phyloP scores from a whole-genome alignment of 202 grass and related monocot species.

The Schoenoplectus triqueter region DNA sequence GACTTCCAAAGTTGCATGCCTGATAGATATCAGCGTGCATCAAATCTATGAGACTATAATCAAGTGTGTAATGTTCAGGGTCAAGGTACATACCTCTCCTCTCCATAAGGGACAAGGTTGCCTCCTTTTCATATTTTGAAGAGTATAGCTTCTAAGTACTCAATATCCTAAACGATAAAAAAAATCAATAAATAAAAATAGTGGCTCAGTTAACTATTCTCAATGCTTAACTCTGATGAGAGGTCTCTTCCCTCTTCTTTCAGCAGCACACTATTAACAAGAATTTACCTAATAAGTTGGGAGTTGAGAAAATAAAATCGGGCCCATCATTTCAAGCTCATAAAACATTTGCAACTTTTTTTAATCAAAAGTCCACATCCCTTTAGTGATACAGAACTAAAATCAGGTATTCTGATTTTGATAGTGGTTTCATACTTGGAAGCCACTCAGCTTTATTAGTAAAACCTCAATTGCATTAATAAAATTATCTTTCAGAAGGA shows the following conservation, averaged over 20 bases:
- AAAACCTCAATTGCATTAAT: no score
- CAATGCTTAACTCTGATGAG: neutral
- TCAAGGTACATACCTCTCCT: constrained; percentile 73
- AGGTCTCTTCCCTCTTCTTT: neutral
- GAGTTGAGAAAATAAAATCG: neutral
- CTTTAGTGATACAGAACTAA: neutral
- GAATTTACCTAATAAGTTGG: constrained; percentile 5
- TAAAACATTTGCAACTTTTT: neutral
- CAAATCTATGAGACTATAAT: constrained; percentile 71
- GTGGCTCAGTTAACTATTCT: neutral
- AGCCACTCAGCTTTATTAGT: constrained; percentile 59
- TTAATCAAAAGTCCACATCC: no score
- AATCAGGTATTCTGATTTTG: constrained; percentile 1
- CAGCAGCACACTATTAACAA: neutral
- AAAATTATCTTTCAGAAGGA: neutral
- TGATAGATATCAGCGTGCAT: constrained; percentile 86
- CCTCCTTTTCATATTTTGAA: constrained; percentile 64
- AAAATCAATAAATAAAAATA: neutral
- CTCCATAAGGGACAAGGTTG: constrained; percentile 63
- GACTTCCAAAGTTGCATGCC: constrained; percentile 62
- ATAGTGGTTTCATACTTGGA: constrained; percentile 62
- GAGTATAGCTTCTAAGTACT: constrained; percentile 90
- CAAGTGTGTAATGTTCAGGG: constrained; percentile 72
- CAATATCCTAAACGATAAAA: constrained; percentile 60
- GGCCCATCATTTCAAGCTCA: neutral